Evolutionary conservation across 805 yeast genomes (phyloP).

Genomic region (Vanderwaltozyma polyspora): DNA sequence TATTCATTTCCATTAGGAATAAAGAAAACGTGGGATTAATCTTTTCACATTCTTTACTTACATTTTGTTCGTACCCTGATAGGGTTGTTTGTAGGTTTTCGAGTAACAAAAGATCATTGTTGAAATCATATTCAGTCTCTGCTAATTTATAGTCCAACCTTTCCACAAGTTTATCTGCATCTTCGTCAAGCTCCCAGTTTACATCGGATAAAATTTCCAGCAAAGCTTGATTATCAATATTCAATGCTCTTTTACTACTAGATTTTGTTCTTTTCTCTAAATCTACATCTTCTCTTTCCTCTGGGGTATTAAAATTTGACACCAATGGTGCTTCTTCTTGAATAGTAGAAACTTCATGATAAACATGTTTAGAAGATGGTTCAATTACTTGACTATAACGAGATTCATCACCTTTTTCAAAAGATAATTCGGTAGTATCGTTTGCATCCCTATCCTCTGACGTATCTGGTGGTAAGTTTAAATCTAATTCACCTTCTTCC

Average conservation of each 20-base stretch:
- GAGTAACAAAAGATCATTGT: constrained; percentile 43
- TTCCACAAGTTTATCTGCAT: constrained; percentile 43
- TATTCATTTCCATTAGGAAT: constrained; percentile 49
- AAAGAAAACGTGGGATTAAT: constrained; percentile 44
- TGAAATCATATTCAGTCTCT: constrained; percentile 50
- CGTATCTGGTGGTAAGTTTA: background rate
- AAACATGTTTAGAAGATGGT: constrained; percentile 5
- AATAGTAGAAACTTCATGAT: constrained; percentile 24
- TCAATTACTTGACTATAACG: constrained; percentile 17
- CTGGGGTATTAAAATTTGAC: background rate
- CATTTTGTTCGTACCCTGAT: constrained; percentile 31
- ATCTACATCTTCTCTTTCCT: background rate
- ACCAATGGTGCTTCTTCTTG: constrained; percentile 17
- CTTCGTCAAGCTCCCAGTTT: constrained; percentile 64
- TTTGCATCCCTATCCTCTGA: constrained; percentile 7
- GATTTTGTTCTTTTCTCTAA: background rate
- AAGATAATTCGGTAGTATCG: constrained; percentile 24
- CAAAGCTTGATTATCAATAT: constrained; percentile 23
- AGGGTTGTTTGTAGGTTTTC: constrained; percentile 35
- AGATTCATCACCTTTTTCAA: constrained; percentile 26
- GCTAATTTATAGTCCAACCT: constrained; percentile 51
- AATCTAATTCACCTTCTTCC: background rate
- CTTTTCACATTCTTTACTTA: constrained; percentile 42
- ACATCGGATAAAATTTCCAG: constrained; percentile 63
- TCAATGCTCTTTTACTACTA: constrained; percentile 4